Conservation (phyloP, 2,329 filamentous ascomycete genomes). For the Pseudocercospora fuligena region DNA sequence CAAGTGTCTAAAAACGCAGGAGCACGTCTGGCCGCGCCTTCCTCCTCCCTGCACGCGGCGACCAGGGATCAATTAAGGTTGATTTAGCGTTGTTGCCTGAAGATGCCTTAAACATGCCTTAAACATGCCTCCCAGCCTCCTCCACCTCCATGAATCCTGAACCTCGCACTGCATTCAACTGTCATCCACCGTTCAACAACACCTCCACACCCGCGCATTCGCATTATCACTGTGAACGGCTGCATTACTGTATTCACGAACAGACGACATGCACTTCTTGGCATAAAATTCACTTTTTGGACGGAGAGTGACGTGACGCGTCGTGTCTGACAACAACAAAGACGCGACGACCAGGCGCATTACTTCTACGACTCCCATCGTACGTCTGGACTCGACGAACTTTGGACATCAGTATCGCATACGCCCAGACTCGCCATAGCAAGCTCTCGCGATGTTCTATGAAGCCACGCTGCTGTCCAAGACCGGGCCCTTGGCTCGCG, state of each 20-base stretch:
- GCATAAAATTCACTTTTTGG: slow-evolving; percentile 11
- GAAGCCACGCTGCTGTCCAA: slow-evolving; percentile 94
- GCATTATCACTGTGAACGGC: background rate
- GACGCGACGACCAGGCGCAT: slow-evolving; percentile 11
- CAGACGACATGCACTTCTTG: slow-evolving; percentile 17
- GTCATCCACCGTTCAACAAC: slow-evolving; percentile 1
- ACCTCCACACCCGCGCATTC: slow-evolving; percentile 10
- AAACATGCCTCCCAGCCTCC: background rate
- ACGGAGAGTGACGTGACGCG: slow-evolving; percentile 2
- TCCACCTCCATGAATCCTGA: background rate
- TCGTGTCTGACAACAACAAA: background rate
- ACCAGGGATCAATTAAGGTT: background rate
- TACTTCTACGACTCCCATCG: background rate
- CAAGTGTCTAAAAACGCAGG: background rate
- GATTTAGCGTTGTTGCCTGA: background rate
- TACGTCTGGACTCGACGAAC: slow-evolving; percentile 22
- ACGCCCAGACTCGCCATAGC: background rate
- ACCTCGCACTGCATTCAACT: background rate
- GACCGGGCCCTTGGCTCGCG: slow-evolving; percentile 93
- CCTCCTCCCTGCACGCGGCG: background rate
- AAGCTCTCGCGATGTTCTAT: slow-evolving; percentile 77
- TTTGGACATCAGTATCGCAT: background rate
- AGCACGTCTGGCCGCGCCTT: background rate
- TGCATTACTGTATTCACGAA: background rate
- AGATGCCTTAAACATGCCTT: background rate